Conservation (phyloP, 148 eudicot genomes). For the Selenicereus undatus region DNA sequence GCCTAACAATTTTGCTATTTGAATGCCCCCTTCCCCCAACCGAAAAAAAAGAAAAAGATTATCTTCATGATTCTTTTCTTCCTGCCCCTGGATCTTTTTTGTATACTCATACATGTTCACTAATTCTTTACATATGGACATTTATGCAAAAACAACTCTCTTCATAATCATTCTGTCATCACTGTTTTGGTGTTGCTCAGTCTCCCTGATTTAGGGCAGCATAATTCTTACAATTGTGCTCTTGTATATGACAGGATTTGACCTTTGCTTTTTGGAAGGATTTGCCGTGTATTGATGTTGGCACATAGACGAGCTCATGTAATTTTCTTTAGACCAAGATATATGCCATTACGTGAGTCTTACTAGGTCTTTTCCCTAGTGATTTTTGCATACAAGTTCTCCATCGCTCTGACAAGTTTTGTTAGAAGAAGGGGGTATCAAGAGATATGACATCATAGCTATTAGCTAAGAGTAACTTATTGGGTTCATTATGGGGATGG, state of each 20-base stretch:
- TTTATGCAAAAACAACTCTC: background rate
- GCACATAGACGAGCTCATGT: background rate
- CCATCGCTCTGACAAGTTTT: background rate
- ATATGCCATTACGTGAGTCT: background rate
- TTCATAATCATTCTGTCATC: background rate
- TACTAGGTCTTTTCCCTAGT: background rate
- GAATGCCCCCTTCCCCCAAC: background rate
- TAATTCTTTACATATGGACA: background rate
- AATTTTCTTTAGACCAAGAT: background rate
- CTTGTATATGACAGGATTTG: background rate
- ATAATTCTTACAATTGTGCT: background rate
- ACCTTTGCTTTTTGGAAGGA: background rate
- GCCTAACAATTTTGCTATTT: constrained; percentile 25
- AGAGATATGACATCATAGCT: background rate
- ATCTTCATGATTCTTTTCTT: background rate
- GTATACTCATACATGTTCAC: background rate
- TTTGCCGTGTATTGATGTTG: background rate
- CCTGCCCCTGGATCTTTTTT: background rate
- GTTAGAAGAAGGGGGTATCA: background rate
- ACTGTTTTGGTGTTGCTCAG: background rate
- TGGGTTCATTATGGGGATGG: constrained; percentile 75
- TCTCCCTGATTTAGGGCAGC: background rate
- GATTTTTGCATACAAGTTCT: background rate
- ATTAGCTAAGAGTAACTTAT: constrained; percentile 19
- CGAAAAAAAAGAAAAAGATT: no score